Evolutionary conservation across 441 rosid species (phyloP), one percentile per base, ranked within the genome.

Genomic region (Metrosideros polymorpha): DNA sequence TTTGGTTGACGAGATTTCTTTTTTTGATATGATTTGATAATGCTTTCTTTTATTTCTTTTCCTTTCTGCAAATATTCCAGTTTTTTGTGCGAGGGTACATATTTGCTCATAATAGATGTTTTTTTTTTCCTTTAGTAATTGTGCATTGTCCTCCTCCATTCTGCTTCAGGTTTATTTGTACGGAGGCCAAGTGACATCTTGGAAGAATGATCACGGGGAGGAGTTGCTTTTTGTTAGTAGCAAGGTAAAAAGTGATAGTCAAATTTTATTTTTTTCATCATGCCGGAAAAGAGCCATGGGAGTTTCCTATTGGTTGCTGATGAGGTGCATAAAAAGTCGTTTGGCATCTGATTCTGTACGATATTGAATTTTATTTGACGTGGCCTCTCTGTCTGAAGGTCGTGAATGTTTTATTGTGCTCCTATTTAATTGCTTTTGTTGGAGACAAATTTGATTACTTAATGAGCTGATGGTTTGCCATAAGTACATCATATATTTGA

Each of bases 141-240:
- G 4, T 57, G 42, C 79, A 24, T 53, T 57, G 35, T 17, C 79
- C 71, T 86, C 87, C 63, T 88, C 66, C 88, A 7, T 59, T 79
- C 39, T 45, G 50, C 42, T 39, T 59, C 61, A 95, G 96, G 92
- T 95, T n/a, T 94, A 92, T 89, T 86, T 94, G 90, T 94, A 93
- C 82, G 96, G 96, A 8, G 95, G 93, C 82, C 94, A 94, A 57
- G 95, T 95, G 86, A 94, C 95, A 79, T 94, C 97, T 85, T 95
- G 97, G 97, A 94, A 92, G 91, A 95, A 95, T 89, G 93, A 92
- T 79, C 92, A 91, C 59, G 93, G 94, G 76, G 96, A 93, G 84
- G 97, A 95, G 89, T 88, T 94, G 86, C 95, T 95, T 89, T 89
- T 93, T 89, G 92, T 94, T 85, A 95, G 96, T 88, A 92, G 89